phyloP scores from a whole-genome alignment of 768 basidiomycete species.

The Dictyophora rubrovolvata region DNA sequence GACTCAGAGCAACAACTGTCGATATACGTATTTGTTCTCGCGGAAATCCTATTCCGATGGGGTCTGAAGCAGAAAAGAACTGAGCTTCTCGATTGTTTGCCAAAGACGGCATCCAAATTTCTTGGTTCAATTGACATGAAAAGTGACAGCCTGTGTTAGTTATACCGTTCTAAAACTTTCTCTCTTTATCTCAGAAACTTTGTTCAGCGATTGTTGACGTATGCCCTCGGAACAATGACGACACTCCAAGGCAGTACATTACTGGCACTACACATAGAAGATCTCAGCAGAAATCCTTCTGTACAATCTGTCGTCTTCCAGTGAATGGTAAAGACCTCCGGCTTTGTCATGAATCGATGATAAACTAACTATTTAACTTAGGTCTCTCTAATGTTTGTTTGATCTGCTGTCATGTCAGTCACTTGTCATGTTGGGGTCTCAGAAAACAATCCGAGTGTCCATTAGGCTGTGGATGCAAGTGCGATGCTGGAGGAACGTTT shows the following conservation, averaged over 20 bases:
- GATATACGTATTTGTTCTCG: constrained; percentile 57
- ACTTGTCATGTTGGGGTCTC: constrained; percentile 52
- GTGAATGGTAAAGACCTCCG: constrained; percentile 43
- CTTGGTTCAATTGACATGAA: constrained; percentile 17
- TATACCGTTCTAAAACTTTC: constrained; percentile 1
- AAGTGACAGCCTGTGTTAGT: constrained; percentile 26
- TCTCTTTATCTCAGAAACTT: constrained; percentile 28
- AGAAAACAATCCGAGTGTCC: constrained; percentile 45
- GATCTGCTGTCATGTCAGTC: constrained; percentile 53
- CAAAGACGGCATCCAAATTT: constrained; percentile 16
- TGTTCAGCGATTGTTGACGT: constrained; percentile 24
- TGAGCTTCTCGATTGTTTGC: constrained; percentile 62
- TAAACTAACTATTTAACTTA: constrained; percentile 15
- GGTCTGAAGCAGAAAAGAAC: constrained; percentile 56
- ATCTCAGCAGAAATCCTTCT: constrained; percentile 37
- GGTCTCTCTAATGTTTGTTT: constrained; percentile 55
- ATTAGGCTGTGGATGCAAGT: constrained; percentile 61
- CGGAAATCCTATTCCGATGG: constrained; percentile 71
- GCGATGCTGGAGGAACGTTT: constrained; percentile 17
- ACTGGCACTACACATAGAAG: constrained; percentile 36
- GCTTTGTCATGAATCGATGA: not conserved
- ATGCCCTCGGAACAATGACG: constrained; percentile 28
- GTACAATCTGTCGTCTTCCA: constrained; percentile 67
- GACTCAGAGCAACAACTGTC: constrained; percentile 27
- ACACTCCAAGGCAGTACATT: constrained; percentile 21